Percentiles rank a stretch among this genome's conserved stretches.
Conservation (phyloP, 352 stramenopile genomes). For the Globisporangium orthogonon region DNA sequence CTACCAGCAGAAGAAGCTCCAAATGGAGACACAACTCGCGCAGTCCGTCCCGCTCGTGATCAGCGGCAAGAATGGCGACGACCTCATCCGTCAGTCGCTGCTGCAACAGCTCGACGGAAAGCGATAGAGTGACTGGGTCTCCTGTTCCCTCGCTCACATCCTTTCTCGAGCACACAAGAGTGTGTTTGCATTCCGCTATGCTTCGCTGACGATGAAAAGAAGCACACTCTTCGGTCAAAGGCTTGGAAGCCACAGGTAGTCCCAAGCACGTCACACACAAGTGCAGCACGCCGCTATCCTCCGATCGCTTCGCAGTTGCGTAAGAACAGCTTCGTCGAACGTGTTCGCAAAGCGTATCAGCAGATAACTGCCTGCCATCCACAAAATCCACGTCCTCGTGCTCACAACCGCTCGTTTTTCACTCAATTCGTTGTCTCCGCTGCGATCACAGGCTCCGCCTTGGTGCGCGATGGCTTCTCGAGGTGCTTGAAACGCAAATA, state of each 20-base stretch:
- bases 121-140: neutral
- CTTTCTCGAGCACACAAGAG: too few species aligned
- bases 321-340: neutral
- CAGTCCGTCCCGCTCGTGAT: conserved; percentile 65
- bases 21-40: conserved; percentile 50
- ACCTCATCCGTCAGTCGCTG: conserved; percentile 62
- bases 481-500: conserved; percentile 83
- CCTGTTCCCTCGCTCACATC: neutral
- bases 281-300: too few species aligned
- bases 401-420: neutral
- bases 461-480: conserved; percentile 28
- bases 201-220: neutral
- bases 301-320: neutral
- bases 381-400: too few species aligned
- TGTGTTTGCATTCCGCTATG: neutral
- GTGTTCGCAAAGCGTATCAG: neutral
- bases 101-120: conserved; percentile 29
- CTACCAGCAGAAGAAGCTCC: conserved; percentile 69
- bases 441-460: conserved; percentile 11
- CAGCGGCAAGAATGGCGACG: conserved; percentile 79
- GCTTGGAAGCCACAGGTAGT: neutral
- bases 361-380: too few species aligned
- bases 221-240: neutral
- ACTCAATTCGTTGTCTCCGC: conserved; percentile 3
- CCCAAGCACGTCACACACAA: neutral